Percentiles rank a stretch among this genome's conserved stretches.
Conservation (phyloP, 345 rosid genomes). For the Microcos paniculata region DNA sequence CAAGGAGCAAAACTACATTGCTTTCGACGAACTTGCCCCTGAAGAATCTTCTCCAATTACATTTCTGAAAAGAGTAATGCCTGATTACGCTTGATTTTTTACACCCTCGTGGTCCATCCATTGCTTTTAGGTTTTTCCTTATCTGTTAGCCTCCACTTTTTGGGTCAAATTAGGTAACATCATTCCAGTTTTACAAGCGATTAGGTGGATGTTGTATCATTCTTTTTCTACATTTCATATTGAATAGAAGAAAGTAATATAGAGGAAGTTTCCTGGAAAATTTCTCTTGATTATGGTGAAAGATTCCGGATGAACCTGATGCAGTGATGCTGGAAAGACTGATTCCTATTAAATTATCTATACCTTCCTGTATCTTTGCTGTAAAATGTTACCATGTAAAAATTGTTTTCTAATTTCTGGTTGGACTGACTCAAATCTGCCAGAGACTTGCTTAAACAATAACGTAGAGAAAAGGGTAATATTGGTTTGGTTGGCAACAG, state of each 20-base stretch:
- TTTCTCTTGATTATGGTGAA: slow-evolving; percentile 8
- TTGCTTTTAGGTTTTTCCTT: slow-evolving; percentile 16
- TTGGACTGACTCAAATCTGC: background rate
- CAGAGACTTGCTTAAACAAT: slow-evolving; percentile 8
- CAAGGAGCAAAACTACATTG: slow-evolving; percentile 61
- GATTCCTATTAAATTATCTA: background rate
- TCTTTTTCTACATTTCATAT: slow-evolving; percentile 7
- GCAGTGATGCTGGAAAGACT: background rate
- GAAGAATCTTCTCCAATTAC: slow-evolving; percentile 66
- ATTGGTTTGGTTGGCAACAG: slow-evolving; percentile 5
- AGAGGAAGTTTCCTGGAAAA: slow-evolving; percentile 29
- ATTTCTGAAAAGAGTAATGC: slow-evolving; percentile 78
- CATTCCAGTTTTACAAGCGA: slow-evolving; percentile 6
- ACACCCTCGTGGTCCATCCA: slow-evolving; percentile 6
- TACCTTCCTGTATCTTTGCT: background rate
- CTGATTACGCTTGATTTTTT: slow-evolving; percentile 50
- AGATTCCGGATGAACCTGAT: too few relatives aligned
- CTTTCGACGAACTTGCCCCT: slow-evolving; percentile 70
- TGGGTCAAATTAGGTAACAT: slow-evolving; percentile 22
- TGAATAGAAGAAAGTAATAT: background rate
- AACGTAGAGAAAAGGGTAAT: background rate
- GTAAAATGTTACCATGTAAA: background rate
- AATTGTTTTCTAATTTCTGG: background rate
- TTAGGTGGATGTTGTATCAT: background rate
- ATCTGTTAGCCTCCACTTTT: slow-evolving; percentile 17